Conservation (phyloP, 768 basidiomycete genomes). For the Mycena vitilis region DNA sequence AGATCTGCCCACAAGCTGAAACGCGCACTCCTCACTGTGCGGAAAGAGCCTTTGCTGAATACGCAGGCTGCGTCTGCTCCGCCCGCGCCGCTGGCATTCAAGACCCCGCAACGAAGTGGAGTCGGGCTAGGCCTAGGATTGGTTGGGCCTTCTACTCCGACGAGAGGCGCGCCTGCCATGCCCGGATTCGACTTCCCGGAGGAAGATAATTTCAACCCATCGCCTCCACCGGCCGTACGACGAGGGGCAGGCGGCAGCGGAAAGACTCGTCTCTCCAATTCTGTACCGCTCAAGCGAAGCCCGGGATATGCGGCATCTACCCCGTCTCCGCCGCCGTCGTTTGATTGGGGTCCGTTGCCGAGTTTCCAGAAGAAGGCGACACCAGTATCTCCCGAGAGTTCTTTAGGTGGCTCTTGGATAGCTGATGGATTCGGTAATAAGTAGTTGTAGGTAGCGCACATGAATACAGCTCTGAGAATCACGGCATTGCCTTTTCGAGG, state of each 20-base stretch:
- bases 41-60: conserved; percentile 77
- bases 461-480: not conserved
- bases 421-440: conserved; percentile 33
- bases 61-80: conserved; percentile 56
- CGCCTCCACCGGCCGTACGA: conserved; percentile 44
- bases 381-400: conserved; percentile 37
- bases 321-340: conserved; percentile 49
- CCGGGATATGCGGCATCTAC: conserved; percentile 30
- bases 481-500: not conserved
- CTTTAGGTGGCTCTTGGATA: conserved; percentile 32
- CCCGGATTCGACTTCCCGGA: conserved; percentile 50
- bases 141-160: conserved; percentile 2
- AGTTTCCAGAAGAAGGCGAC: conserved; percentile 48
- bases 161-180: not conserved
- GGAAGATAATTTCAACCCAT: conserved; percentile 57
- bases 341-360: conserved; percentile 76
- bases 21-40: conserved; percentile 67
- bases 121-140: conserved; percentile 26
- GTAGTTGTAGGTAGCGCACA: conserved; percentile 6
- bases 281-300: conserved; percentile 53
- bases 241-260: conserved; percentile 49
- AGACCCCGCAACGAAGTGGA: conserved; percentile 48
- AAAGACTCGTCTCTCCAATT: conserved; percentile 50
- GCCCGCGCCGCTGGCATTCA: conserved; percentile 50
- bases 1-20: conserved; percentile 79